Conservation (phyloP, 257 asterid species). For the Cynanchum wilfordii region DNA sequence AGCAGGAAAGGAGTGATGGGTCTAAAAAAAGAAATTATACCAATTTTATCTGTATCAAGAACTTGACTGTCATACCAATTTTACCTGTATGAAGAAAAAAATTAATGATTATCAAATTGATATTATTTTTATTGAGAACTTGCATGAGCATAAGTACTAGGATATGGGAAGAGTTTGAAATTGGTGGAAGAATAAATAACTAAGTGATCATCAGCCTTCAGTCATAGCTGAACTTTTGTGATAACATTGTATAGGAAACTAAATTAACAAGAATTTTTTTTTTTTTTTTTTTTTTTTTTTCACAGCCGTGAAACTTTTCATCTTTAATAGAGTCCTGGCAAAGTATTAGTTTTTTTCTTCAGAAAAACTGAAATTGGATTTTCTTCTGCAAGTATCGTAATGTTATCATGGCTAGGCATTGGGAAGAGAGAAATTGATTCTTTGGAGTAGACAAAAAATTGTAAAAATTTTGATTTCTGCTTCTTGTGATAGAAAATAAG, state of each 20-base stretch:
- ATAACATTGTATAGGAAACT: neutral
- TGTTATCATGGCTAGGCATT: no score
- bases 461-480: no score
- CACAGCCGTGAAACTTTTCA: no score
- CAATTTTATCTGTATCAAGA: neutral
- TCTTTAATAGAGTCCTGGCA: neutral
- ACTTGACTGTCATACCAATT: neutral
- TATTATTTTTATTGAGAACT: neutral
- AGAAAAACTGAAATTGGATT: neutral
- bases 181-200: neutral
- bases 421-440: no score
- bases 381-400: no score
- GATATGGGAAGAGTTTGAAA: neutral
- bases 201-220: neutral
- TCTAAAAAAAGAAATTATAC: neutral
- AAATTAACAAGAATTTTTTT: neutral
- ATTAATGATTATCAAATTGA: no score
- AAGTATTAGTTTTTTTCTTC: neutral
- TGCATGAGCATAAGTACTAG: neutral
- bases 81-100: neutral
- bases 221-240: neutral
- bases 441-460: no score
- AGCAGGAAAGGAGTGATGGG: neutral
- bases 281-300: neutral
- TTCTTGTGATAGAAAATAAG: no score